Evolutionary conservation across 345 rosid species (phyloP).

Genomic region (Lepidium didymum): DNA sequence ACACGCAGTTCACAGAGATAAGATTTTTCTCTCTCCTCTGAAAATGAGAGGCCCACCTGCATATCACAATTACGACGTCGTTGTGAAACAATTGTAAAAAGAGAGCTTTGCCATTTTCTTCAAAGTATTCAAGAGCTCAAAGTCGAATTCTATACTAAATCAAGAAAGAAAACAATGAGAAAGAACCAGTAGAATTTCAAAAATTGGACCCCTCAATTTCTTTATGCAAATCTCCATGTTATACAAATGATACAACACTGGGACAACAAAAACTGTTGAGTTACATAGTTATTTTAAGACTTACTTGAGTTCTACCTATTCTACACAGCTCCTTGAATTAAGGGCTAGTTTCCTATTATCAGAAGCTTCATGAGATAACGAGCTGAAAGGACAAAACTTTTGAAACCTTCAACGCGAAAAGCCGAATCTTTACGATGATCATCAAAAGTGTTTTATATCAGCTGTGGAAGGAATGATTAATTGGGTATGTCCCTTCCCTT

Average conservation of each 20-base stretch:
- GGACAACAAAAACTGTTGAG: constrained; percentile 13
- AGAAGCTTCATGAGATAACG: constrained; percentile 6
- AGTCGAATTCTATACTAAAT: neutral
- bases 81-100: neutral
- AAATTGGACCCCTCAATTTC: neutral
- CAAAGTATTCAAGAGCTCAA: neutral
- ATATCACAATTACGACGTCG: neutral
- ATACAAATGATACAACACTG: constrained; percentile 8
- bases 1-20: neutral
- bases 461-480: constrained; percentile 7
- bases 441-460: neutral
- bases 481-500: neutral
- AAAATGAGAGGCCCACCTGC: constrained; percentile 3
- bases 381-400: constrained; percentile 2
- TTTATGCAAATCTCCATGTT: neutral
- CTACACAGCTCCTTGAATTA: constrained; percentile 7
- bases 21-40: neutral
- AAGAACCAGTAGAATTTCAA: neutral
- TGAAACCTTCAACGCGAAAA: constrained; percentile 12
- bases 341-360: neutral
- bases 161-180: constrained; percentile 2
- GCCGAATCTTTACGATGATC: constrained; percentile 5
- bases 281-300: constrained; percentile 12
- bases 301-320: neutral
- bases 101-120: constrained; percentile 9